These are phyloP conservation scores for Neurospora discreta DNA, from an alignment of 495 filamentous ascomycete species.

Conservation along the genomic window DNA sequence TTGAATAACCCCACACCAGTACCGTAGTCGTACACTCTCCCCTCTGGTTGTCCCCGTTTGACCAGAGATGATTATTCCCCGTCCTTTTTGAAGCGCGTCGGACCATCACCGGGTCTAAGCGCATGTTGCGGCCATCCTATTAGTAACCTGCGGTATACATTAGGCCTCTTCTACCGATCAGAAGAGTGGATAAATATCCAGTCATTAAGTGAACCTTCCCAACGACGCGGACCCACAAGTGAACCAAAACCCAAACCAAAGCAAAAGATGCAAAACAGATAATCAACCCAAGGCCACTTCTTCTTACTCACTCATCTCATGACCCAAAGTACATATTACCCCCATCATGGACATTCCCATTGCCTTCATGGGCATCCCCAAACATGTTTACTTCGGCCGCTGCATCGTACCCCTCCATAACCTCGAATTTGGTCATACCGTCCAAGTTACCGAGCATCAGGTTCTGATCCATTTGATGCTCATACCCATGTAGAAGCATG, in stretches of 20 bases:
- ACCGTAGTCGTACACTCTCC: background rate
- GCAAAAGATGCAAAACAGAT: background rate
- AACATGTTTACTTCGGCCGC: slow-evolving; percentile 17
- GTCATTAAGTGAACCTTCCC: slow-evolving; percentile 11
- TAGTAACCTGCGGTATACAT: background rate
- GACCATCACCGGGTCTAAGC: background rate
- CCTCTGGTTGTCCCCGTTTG: background rate
- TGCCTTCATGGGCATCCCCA: slow-evolving; percentile 12
- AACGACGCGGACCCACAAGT: background rate
- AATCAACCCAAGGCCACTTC: slow-evolving; percentile 3
- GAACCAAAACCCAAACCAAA: background rate
- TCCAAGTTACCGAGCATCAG: slow-evolving; percentile 7
- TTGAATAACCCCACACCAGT: background rate
- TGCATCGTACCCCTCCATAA: slow-evolving; percentile 8
- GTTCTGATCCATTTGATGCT: slow-evolving; percentile 8
- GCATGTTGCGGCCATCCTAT: background rate
- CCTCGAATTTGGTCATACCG: background rate
- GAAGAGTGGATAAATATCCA: background rate
- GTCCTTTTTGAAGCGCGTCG: background rate
- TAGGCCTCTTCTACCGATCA: background rate
- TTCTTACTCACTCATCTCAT: slow-evolving; percentile 6
- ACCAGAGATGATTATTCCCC: background rate
- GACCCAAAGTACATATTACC: slow-evolving; percentile 24
- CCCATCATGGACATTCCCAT: background rate
- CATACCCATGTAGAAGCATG: slow-evolving; percentile 33